phyloP scores from a whole-genome alignment of 106 monocot genomes.

The Dendrobium huoshanense region DNA sequence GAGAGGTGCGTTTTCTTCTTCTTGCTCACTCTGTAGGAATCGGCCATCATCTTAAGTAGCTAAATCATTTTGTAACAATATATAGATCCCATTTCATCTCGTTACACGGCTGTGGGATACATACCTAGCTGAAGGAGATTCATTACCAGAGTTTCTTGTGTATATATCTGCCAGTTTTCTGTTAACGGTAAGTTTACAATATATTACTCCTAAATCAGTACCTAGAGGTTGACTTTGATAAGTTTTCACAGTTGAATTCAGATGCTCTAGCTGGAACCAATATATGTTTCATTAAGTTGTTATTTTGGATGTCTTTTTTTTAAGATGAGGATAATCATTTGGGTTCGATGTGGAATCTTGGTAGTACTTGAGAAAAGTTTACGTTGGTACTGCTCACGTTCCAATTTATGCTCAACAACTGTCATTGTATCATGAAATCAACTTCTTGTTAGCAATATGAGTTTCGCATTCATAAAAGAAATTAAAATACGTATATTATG shows the following conservation, averaged over 20 bases:
- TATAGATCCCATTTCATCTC: conserved; percentile 88
- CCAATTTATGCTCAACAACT: not conserved
- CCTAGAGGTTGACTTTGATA: not conserved
- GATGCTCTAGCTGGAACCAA: not conserved
- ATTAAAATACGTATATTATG: not conserved
- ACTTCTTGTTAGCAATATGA: not conserved
- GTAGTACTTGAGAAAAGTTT: not conserved
- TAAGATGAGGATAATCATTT: not conserved
- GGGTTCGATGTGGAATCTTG: not conserved
- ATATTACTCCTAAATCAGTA: not conserved
- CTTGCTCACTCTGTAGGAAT: not conserved
- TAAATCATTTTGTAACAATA: not conserved
- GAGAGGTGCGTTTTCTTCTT: conserved; percentile 53
- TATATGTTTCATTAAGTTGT: not conserved
- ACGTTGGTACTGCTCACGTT: not conserved
- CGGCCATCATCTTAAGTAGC: conserved; percentile 1
- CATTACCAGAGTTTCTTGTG: conserved; percentile 95
- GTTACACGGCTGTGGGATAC: conserved; percentile 96
- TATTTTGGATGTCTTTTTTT: not conserved
- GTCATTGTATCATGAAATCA: not conserved
- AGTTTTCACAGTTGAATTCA: not conserved
- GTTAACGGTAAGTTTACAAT: conserved; percentile 55
- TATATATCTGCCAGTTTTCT: conserved; percentile 97
- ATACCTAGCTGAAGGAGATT: conserved; percentile 96
- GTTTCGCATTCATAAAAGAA: not conserved